A percentile compares a stretch with the other conserved stretches of the same genome.
These are phyloP conservation scores for Phialocephala subalpina DNA, from an alignment of 2,329 filamentous ascomycete species.

Conservation along the genomic window DNA sequence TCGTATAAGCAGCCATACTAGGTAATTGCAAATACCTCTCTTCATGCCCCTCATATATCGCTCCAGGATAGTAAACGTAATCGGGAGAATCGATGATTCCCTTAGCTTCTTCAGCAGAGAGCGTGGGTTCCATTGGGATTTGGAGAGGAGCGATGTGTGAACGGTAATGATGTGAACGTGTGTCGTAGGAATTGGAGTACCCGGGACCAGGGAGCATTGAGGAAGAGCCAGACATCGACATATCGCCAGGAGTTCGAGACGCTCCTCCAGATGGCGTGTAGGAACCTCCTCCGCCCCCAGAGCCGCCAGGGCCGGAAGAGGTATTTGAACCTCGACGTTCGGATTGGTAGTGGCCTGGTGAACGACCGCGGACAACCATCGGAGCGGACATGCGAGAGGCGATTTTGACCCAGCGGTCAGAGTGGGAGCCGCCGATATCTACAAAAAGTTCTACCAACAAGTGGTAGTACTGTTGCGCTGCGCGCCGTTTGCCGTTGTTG, in stretches of 20 bases:
- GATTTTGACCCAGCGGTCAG: conserved; percentile 62
- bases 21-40: conserved; percentile 41
- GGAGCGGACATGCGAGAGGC: conserved; percentile 65
- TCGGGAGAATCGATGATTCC: conserved; percentile 37
- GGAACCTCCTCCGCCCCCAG: conserved; percentile 40
- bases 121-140: conserved; percentile 43
- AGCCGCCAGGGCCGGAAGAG: conserved; percentile 57
- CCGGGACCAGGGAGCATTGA: conserved; percentile 38
- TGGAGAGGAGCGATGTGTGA: conserved; percentile 34
- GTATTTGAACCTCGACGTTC: conserved; percentile 57
- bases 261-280: conserved; percentile 38
- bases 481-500: conserved; percentile 77
- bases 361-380: conserved; percentile 72
- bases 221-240: conserved; percentile 40
- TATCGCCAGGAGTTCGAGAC: conserved; percentile 38
- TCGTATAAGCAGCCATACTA: conserved; percentile 34
- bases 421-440: conserved; percentile 54
- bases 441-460: conserved; percentile 73
- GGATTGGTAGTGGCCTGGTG: conserved; percentile 68
- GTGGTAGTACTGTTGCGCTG: conserved; percentile 78
- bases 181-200: conserved; percentile 40
- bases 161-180: conserved; percentile 39
- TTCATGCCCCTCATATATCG: conserved; percentile 38
- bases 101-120: conserved; percentile 43
- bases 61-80: conserved; percentile 43